Evolutionary conservation across 495 filamentous ascomycete species (phyloP).

Genomic region (Penicillium herquei): DNA sequence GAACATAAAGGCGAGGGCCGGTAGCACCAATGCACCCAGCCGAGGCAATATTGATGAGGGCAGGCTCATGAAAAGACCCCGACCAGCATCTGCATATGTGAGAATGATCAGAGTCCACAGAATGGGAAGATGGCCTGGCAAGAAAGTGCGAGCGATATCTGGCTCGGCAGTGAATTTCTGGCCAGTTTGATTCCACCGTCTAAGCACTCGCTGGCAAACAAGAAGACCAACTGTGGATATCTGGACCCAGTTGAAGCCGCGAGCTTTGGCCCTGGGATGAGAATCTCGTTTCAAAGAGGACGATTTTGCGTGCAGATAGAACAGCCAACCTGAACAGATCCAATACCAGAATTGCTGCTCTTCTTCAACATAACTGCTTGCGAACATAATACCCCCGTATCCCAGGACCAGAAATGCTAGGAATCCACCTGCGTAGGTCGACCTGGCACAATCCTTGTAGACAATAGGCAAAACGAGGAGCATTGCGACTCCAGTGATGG

Average conservation of each 20-base stretch:
- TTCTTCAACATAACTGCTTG: constrained; percentile 95
- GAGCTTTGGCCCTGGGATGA: not conserved
- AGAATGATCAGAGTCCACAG: constrained; percentile 74
- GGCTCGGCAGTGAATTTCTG: constrained; percentile 88
- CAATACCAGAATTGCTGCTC: constrained; percentile 99
- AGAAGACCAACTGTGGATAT: constrained; percentile 24
- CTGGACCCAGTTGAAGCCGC: constrained; percentile 3
- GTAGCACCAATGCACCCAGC: constrained; percentile 20
- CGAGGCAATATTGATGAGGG: constrained; percentile 26
- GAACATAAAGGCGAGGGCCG: constrained; percentile 67
- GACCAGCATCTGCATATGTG: constrained; percentile 60
- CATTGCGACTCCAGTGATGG: constrained; percentile 44
- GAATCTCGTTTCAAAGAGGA: constrained; percentile 9
- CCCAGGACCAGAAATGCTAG: constrained; percentile 41
- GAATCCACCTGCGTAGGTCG: constrained; percentile 27
- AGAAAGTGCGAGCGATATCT: constrained; percentile 72
- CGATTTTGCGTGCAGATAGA: constrained; percentile 58
- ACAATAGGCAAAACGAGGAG: constrained; percentile 30
- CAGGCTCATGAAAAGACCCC: constrained; percentile 31
- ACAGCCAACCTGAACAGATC: constrained; percentile 74
- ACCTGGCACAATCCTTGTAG: constrained; percentile 19
- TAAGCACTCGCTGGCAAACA: constrained; percentile 57
- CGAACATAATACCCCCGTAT: constrained; percentile 92
- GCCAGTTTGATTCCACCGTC: constrained; percentile 94
- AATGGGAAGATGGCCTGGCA: constrained; percentile 56